Conservation (phyloP, 768 basidiomycete species). For the Sporobolomyces phaffii region DNA sequence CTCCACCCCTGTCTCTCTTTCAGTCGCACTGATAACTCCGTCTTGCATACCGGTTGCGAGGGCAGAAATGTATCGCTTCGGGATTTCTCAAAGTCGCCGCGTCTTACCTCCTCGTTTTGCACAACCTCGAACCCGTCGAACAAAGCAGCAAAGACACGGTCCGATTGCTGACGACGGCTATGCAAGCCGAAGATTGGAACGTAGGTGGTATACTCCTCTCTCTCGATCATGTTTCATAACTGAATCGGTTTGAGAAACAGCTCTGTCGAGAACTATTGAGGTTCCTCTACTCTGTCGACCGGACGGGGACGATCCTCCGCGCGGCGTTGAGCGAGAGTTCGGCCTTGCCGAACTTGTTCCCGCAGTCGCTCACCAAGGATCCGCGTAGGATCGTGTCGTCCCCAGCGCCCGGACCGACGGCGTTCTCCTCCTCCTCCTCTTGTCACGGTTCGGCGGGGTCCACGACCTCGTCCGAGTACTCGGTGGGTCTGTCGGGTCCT, state of each 20-base stretch:
- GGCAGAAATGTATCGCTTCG: slow-evolving; percentile 65
- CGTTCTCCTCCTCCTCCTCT: too few relatives aligned
- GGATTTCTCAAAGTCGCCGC: slow-evolving; percentile 77
- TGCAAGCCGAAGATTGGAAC: slow-evolving; percentile 71
- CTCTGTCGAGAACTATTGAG: slow-evolving; percentile 85
- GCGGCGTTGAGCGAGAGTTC: slow-evolving; percentile 36
- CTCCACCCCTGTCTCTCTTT: too few relatives aligned
- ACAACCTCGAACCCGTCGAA: slow-evolving; percentile 84
- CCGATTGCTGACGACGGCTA: slow-evolving; percentile 68
- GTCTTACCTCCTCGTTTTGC: slow-evolving; percentile 86
- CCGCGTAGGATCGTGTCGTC: neutral
- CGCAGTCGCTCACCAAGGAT: neutral
- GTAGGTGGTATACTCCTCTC: slow-evolving; percentile 18
- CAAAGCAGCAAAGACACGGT: slow-evolving; percentile 71
- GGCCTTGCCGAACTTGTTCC: slow-evolving; percentile 1
- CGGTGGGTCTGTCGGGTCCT: too few relatives aligned
- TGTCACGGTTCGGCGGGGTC: too few relatives aligned
- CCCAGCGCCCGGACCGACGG: neutral
- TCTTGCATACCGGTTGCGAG: neutral
- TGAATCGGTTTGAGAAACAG: slow-evolving; percentile 42
- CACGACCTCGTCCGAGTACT: too few relatives aligned
- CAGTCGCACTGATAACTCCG: too few relatives aligned
- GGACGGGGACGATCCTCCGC: slow-evolving; percentile 56
- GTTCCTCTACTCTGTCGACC: slow-evolving; percentile 87
- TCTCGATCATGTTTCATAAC: neutral